These are phyloP conservation scores for Babesia sp. DNA, from an alignment of 169 alveolate genomes.

Conservation along the genomic window DNA sequence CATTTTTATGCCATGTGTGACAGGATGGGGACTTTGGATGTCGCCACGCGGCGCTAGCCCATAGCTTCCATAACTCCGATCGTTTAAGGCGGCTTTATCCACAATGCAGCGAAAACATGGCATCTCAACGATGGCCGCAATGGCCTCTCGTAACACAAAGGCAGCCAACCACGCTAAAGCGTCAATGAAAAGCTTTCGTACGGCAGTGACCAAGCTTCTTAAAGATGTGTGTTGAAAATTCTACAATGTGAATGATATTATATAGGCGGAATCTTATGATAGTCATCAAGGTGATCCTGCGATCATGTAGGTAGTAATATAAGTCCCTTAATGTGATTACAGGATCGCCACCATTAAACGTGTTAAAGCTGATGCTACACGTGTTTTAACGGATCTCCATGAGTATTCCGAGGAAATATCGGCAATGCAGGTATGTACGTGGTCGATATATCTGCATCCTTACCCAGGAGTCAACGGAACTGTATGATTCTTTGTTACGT, in stretches of 20 bases:
- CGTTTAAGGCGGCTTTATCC: neutral
- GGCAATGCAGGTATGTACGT: slow-evolving; percentile 21
- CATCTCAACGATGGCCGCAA: slow-evolving; percentile 66
- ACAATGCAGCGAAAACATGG: slow-evolving; percentile 43
- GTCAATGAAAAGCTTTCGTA: slow-evolving; percentile 38
- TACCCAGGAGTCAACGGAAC: slow-evolving; percentile 60
- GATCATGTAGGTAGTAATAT: neutral
- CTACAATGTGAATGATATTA: slow-evolving; percentile 14
- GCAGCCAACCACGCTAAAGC: slow-evolving; percentile 64
- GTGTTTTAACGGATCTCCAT: slow-evolving; percentile 45
- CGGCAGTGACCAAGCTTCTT: slow-evolving; percentile 39
- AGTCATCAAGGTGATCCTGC: neutral
- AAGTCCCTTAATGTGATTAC: neutral
- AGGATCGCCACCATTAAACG: slow-evolving; percentile 44
- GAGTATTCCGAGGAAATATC: slow-evolving; percentile 55
- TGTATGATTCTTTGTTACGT: slow-evolving; percentile 49
- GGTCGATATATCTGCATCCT: neutral
- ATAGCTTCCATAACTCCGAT: neutral
- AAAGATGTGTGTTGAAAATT: slow-evolving; percentile 7
- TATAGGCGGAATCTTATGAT: slow-evolving; percentile 12
- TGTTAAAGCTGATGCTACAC: slow-evolving; percentile 35
- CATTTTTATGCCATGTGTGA: neutral
- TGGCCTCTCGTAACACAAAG: slow-evolving; percentile 71
- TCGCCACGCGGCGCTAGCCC: slow-evolving; percentile 1
- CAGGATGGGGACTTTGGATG: slow-evolving; percentile 5